These are phyloP conservation scores for Wickerhamiella alocasiicola DNA, from an alignment of 805 yeast genomes.

Conservation along the genomic window DNA sequence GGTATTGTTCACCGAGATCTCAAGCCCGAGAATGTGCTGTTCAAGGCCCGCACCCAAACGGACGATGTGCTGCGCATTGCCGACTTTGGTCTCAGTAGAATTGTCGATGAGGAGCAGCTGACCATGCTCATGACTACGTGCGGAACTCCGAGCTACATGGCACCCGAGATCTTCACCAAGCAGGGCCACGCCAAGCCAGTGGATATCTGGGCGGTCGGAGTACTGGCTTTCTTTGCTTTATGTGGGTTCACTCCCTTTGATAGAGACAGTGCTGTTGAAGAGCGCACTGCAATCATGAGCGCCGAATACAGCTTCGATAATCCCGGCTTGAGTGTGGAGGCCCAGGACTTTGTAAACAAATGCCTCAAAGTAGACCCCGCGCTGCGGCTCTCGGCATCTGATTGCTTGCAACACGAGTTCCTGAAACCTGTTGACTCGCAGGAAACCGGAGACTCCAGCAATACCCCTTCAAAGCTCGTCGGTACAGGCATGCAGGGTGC, in stretches of 20 bases:
- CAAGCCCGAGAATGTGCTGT: conserved; percentile 59
- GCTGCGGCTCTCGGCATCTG: conserved; percentile 36
- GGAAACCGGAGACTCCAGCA: neutral
- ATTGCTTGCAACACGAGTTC: conserved; percentile 37
- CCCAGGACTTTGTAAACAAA: conserved; percentile 43
- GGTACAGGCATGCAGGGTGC: conserved; percentile 28
- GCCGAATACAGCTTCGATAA: conserved; percentile 49
- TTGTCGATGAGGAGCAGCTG: conserved; percentile 31
- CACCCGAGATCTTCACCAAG: conserved; percentile 51
- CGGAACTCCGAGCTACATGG: conserved; percentile 66
- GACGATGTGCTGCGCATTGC: conserved; percentile 36
- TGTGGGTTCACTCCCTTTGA: conserved; percentile 72
- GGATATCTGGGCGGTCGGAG: conserved; percentile 71
- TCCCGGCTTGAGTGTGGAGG: conserved; percentile 36
- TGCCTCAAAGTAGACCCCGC: conserved; percentile 40
- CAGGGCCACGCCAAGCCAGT: conserved; percentile 47
- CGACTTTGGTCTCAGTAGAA: conserved; percentile 54
- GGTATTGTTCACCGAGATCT: conserved; percentile 59
- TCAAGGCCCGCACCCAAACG: conserved; percentile 31
- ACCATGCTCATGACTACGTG: conserved; percentile 36
- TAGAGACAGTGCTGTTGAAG: conserved; percentile 57
- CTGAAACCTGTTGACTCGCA: conserved; percentile 17
- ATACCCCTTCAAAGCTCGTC: conserved; percentile 19
- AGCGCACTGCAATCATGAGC: conserved; percentile 45
- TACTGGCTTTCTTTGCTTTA: conserved; percentile 53